These are phyloP conservation scores for Microstegium vimineum DNA, from an alignment of 176 grass and related monocot genomes.

Conservation along the genomic window DNA sequence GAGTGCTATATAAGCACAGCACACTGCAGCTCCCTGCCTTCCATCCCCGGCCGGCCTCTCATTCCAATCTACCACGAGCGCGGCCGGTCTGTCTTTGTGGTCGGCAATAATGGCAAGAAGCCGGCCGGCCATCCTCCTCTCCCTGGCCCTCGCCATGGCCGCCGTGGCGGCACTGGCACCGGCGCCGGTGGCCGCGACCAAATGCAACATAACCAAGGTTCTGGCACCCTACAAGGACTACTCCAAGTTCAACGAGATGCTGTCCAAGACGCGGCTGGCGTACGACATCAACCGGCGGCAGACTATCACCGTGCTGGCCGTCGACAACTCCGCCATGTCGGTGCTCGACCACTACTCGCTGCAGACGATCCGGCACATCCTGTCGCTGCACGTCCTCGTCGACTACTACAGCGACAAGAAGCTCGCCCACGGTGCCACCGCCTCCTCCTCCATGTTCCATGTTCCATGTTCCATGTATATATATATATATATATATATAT, in stretches of 20 bases:
- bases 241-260: conserved; percentile 80
- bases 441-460: conserved; percentile 71
- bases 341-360: conserved; percentile 57
- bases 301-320: conserved; percentile 83
- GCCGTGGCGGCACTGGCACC: background rate
- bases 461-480: conserved; percentile 54
- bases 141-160: background rate
- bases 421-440: conserved; percentile 49
- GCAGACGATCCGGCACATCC: conserved; percentile 56
- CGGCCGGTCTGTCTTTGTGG: too few species aligned
- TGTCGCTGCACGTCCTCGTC: conserved; percentile 73
- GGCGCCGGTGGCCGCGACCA: background rate
- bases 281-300: conserved; percentile 89
- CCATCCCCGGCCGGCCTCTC: too few species aligned
- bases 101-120: conserved; percentile 32
- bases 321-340: conserved; percentile 68
- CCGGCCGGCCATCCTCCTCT: background rate
- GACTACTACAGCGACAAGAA: conserved; percentile 92
- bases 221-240: conserved; percentile 67
- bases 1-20: background rate
- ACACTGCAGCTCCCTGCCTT: background rate
- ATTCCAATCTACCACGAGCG: too few species aligned
- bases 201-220: conserved; percentile 86
- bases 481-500: background rate
- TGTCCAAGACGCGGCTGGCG: conserved; percentile 59